Evolutionary conservation across 1,284 basidiomycete genomes (phyloP), one percentile per base, ranked within the genome.

Genomic region (Trichosporon ovoides): DNA sequence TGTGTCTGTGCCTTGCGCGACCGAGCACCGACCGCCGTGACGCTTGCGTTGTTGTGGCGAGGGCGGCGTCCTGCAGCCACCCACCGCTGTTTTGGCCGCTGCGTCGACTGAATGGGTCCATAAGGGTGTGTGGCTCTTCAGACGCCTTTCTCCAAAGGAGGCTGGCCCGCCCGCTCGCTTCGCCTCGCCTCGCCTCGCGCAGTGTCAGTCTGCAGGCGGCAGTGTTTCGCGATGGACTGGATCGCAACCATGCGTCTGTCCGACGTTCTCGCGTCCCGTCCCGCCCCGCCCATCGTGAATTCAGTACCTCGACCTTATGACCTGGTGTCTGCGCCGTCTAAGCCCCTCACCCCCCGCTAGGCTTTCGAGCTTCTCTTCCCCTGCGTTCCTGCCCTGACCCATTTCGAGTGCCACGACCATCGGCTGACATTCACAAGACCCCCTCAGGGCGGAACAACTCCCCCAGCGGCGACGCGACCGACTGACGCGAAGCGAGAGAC

Each of bases 251-350:
- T 31, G 28, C 28, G 43, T 48, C 43, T 48, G 43, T 18, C 43
- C 28, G 13, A 7, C 43, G 43, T 24, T 16, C 43, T 48, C 22
- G 14, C 43, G 7, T 48, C 28, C 43, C 43, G 28, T 31, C 43
- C 22, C 28, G 28, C 9, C 43, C 22, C 28, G 16, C 18, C n/a
- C 28, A 48, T 31, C 28, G 43, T 48, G 16, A 48, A 48, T 48
- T 48, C 43, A 48, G 43, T 48, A 48, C 43, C 43, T 48, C 16
- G 43, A 31, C 24, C 24, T 48, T n/a, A 24, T 24, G 43, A 48
- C 43, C 43, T 5, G 28, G 5, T n/a, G n/a, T 9, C 28, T 31
- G 28, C 28, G 28, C 28, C 28, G 28, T 31, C 28, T 31, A 48
- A 31, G 19, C 16, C 24, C 24, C 14, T 28, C 40, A 24, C 14